Evolutionary conservation across 2,329 filamentous ascomycete species (phyloP).

Genomic region (Tolypocladium album): DNA sequence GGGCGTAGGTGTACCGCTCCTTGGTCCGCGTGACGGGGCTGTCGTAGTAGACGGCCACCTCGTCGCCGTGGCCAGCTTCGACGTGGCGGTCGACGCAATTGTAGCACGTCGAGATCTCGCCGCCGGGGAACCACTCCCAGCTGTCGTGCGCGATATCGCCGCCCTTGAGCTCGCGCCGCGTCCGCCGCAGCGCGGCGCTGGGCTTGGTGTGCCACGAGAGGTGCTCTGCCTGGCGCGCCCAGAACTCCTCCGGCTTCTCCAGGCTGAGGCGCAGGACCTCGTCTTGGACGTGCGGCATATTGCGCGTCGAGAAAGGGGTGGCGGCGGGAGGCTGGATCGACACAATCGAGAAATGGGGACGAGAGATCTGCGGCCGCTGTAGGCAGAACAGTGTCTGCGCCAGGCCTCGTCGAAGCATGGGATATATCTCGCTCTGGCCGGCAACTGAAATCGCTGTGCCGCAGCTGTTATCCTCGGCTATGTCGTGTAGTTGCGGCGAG

Average conservation of each 20-base stretch:
- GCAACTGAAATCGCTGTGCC: background rate
- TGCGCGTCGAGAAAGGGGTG: background rate
- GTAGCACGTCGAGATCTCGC: conserved; percentile 82
- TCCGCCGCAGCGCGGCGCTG: conserved; percentile 45
- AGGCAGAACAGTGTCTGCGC: background rate
- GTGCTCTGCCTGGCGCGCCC: conserved; percentile 61
- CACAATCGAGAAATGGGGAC: background rate
- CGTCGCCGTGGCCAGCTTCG: conserved; percentile 60
- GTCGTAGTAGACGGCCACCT: conserved; percentile 75
- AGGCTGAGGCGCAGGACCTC: conserved; percentile 48
- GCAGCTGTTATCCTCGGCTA: background rate
- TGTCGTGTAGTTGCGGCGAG: background rate
- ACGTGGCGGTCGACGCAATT: conserved; percentile 90
- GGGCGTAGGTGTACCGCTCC: conserved; percentile 61
- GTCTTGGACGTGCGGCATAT: conserved; percentile 30
- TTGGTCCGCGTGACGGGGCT: conserved; percentile 71
- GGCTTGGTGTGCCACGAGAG: conserved; percentile 76
- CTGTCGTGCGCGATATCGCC: conserved; percentile 58
- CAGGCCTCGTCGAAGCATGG: background rate
- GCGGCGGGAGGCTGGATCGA: background rate
- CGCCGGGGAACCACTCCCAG: conserved; percentile 87
- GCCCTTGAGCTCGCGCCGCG: conserved; percentile 51
- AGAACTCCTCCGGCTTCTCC: conserved; percentile 60
- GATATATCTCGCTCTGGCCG: background rate
- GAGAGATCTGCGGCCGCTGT: background rate